These are phyloP conservation scores for Acer yangbiense DNA, from an alignment of 345 rosid genomes.

Conservation along the genomic window DNA sequence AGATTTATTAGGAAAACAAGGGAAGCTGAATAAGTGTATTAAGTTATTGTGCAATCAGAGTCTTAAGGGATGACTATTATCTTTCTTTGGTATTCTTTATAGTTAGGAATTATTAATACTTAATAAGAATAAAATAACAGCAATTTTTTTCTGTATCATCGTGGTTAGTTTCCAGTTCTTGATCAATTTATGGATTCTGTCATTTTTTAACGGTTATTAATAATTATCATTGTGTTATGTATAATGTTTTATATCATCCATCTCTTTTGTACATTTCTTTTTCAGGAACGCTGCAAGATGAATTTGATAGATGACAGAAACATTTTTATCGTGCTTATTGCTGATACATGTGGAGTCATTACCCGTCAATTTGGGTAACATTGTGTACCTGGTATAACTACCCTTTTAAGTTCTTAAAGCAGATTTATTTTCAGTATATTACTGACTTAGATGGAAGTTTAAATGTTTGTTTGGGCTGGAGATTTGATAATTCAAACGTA, in stretches of 20 bases:
- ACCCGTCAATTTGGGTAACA: not conserved
- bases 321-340: not conserved
- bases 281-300: constrained; percentile 1
- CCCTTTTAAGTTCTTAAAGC: not conserved
- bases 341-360: not conserved
- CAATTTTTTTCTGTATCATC: not conserved
- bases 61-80: not conserved
- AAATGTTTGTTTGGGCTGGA: not conserved
- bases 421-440: not conserved
- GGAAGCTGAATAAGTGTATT: not conserved
- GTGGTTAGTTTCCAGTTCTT: too few relatives aligned
- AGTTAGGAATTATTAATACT: not conserved
- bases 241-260: not conserved
- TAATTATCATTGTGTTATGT: not conserved
- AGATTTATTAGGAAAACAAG: not conserved
- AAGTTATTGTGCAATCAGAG: not conserved
- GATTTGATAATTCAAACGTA: not conserved
- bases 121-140: not conserved
- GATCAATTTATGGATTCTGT: too few relatives aligned
- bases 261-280: not conserved
- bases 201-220: too few relatives aligned
- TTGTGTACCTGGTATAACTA: not conserved
- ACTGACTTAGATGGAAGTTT: not conserved
- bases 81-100: not conserved
- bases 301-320: not conserved